These are phyloP conservation scores for Silene uniflora DNA, from an alignment of 148 eudicot genomes.

Conservation along the genomic window DNA sequence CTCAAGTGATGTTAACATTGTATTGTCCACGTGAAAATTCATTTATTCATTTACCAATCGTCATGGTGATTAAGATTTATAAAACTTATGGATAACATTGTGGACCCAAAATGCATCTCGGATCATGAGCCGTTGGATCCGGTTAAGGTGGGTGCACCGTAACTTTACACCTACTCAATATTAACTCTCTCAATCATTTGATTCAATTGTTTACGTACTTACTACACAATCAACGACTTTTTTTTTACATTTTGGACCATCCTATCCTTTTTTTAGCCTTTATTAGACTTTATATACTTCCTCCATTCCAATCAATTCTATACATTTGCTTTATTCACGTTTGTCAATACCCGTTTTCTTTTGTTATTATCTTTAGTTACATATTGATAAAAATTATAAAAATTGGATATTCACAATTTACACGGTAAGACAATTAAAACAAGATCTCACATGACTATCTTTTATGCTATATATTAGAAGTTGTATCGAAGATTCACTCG, in stretches of 20 bases:
- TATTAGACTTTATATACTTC: background rate
- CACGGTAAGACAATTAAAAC: too few species aligned
- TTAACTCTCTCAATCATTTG: background rate
- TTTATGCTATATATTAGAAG: too few species aligned
- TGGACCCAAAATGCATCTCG: background rate
- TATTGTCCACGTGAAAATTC: background rate
- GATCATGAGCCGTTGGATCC: constrained; percentile 14
- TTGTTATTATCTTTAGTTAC: too few species aligned
- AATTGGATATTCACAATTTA: too few species aligned
- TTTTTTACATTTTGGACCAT: background rate
- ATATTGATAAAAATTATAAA: too few species aligned
- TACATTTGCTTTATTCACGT: too few species aligned
- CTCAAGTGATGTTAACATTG: too few species aligned
- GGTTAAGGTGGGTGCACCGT: constrained; percentile 1
- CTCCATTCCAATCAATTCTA: too few species aligned
- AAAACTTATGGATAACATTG: background rate
- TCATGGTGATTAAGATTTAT: constrained; percentile 4
- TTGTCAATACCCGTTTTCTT: too few species aligned
- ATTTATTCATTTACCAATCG: background rate
- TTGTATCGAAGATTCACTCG: too few species aligned
- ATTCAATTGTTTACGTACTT: background rate
- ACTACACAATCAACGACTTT: background rate
- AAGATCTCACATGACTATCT: too few species aligned
- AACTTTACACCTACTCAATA: background rate
- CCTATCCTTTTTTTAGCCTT: background rate